Evolutionary conservation across 108 stramenopile genomes (phyloP).

Genomic region (Skeletonema potamos): DNA sequence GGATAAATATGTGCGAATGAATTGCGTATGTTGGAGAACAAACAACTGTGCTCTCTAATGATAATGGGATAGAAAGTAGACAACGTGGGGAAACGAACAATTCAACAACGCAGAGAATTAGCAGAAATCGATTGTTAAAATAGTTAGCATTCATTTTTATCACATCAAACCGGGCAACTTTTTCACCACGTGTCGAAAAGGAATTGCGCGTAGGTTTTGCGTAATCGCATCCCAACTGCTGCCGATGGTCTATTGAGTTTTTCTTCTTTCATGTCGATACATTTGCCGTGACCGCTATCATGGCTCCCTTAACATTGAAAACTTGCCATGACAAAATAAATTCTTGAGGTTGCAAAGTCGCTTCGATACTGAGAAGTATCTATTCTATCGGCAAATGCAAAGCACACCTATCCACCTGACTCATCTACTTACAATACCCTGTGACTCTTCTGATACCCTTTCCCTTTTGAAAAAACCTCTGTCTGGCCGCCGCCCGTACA

Average conservation of each 20-base stretch:
- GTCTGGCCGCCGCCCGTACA: no score
- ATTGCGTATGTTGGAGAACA: not conserved
- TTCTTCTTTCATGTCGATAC: conserved; percentile 23
- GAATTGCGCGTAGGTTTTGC: conserved; percentile 34
- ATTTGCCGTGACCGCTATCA: conserved; percentile 52
- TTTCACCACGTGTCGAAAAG: conserved; percentile 34
- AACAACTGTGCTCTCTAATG: not conserved
- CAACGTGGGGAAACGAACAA: not conserved
- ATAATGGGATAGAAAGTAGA: not conserved
- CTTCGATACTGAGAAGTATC: no score
- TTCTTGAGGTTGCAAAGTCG: conserved; percentile 36
- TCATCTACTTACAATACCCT: no score
- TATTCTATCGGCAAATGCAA: no score
- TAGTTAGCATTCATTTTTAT: not conserved
- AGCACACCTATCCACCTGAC: no score
- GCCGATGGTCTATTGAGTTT: not conserved
- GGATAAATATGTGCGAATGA: conserved; percentile 4
- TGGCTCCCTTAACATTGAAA: conserved; percentile 16
- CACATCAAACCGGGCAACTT: not conserved
- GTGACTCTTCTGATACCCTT: no score
- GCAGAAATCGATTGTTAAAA: not conserved
- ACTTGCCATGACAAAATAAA: conserved; percentile 29
- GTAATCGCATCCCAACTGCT: conserved; percentile 14
- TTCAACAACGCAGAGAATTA: not conserved
- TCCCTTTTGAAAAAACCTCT: no score